Conservation (phyloP, 768 basidiomycete genomes). For the Termitomyces sp. region DNA sequence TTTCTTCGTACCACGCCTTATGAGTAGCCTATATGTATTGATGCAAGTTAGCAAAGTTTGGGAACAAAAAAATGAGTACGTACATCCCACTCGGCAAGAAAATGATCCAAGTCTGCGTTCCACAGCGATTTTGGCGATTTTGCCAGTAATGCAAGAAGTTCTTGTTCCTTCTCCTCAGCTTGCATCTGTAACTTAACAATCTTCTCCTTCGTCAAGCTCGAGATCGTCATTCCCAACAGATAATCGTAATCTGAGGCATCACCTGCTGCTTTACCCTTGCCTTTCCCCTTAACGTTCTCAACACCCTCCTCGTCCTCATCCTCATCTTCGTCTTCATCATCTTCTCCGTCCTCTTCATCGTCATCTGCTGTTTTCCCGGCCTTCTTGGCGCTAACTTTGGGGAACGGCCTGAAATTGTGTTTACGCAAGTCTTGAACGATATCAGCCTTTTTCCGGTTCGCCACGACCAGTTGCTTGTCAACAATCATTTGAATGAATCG, state of each 20-base stretch:
- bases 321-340: conserved; percentile 46
- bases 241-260: conserved; percentile 81
- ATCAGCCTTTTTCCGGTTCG: conserved; percentile 84
- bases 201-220: conserved; percentile 94
- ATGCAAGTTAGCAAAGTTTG: not conserved
- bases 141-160: conserved; percentile 74
- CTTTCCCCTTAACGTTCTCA: conserved; percentile 17
- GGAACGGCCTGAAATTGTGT: conserved; percentile 88
- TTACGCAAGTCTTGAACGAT: conserved; percentile 81
- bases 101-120: conserved; percentile 84
- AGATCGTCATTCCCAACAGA: conserved; percentile 91
- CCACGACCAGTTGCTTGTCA: conserved; percentile 73
- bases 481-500: conserved; percentile 97
- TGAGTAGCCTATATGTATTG: conserved; percentile 31
- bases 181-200: conserved; percentile 82
- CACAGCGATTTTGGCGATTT: conserved; percentile 81
- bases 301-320: conserved; percentile 36
- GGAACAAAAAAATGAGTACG: conserved; percentile 21
- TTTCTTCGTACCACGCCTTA: conserved; percentile 44
- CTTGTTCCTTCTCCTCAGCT: conserved; percentile 77
- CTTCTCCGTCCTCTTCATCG: conserved; percentile 50
- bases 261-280: conserved; percentile 22
- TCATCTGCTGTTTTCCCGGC: conserved; percentile 62
- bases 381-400: conserved; percentile 72
- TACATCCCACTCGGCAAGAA: conserved; percentile 84